phyloP scores from a whole-genome alignment of 208 protist genomes.

The Eutreptiella sp. region DNA sequence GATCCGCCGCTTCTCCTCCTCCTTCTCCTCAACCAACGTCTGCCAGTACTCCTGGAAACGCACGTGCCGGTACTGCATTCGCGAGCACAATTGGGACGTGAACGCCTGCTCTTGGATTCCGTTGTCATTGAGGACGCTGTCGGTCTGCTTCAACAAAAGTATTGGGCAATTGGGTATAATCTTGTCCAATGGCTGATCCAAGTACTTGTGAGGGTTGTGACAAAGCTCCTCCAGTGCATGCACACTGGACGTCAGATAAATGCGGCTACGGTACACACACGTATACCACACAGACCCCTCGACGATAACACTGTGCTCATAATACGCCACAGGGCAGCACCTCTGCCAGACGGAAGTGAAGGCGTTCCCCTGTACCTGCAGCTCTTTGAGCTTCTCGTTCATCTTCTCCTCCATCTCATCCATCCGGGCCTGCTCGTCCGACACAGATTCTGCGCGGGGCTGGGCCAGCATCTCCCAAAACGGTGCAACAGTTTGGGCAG shows the following conservation, averaged over 20 bases:
- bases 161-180: conserved; percentile 47
- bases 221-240: conserved; percentile 50
- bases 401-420: too few relatives aligned
- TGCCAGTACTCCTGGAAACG: conserved; percentile 37
- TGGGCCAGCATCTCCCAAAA: too few relatives aligned
- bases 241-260: conserved; percentile 57
- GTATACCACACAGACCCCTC: conserved; percentile 57
- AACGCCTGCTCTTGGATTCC: conserved; percentile 17
- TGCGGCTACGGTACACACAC: conserved; percentile 50
- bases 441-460: too few relatives aligned
- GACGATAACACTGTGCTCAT: conserved; percentile 54
- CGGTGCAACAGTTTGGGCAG: too few relatives aligned
- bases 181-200: conserved; percentile 32
- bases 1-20: conserved; percentile 29
- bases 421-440: too few relatives aligned
- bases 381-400: too few relatives aligned
- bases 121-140: conserved; percentile 24
- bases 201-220: conserved; percentile 52
- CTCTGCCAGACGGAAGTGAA: conserved; percentile 59
- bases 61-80: conserved; percentile 9
- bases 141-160: conserved; percentile 38
- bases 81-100: neutral
- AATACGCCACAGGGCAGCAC: conserved; percentile 68
- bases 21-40: conserved; percentile 39
- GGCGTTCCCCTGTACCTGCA: too few relatives aligned